Conservation (phyloP, 208 protist genomes). For the Trichomonas vaginalis region DNA sequence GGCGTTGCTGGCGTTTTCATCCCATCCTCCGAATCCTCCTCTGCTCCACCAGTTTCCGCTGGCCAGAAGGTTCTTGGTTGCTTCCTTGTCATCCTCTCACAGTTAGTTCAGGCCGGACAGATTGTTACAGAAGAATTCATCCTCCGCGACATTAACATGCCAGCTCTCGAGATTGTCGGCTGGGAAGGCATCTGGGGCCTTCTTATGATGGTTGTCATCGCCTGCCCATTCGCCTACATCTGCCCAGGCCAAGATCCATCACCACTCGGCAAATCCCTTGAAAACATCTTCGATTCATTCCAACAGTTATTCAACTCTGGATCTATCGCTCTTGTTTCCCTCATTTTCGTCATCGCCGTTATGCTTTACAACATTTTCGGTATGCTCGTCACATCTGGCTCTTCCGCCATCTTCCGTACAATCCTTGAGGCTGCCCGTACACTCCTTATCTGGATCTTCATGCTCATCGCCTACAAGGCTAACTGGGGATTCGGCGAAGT, state of each 20-base stretch:
- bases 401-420: not conserved
- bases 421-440: conserved; percentile 9
- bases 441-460: not conserved
- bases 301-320: not conserved
- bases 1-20: not conserved
- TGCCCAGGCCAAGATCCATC: not conserved
- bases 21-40: not conserved
- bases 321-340: not conserved
- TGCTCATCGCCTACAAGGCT: not conserved
- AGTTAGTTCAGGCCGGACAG: not conserved
- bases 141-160: not conserved
- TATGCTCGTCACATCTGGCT: conserved; percentile 1
- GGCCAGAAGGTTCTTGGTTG: not conserved
- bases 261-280: not conserved
- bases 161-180: conserved; percentile 14
- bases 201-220: not conserved
- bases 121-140: conserved; percentile 9
- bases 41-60: not conserved
- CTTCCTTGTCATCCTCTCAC: not conserved
- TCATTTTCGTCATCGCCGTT: not conserved
- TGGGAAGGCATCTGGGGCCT: conserved; percentile 15
- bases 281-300: not conserved
- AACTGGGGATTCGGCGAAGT: not conserved
- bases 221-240: not conserved
- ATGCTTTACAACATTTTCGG: conserved; percentile 9